A percentile compares a stretch with the other conserved stretches of the same genome.
Conservation (phyloP, 257 asterid species). For the Solanum megistacrolobum region DNA sequence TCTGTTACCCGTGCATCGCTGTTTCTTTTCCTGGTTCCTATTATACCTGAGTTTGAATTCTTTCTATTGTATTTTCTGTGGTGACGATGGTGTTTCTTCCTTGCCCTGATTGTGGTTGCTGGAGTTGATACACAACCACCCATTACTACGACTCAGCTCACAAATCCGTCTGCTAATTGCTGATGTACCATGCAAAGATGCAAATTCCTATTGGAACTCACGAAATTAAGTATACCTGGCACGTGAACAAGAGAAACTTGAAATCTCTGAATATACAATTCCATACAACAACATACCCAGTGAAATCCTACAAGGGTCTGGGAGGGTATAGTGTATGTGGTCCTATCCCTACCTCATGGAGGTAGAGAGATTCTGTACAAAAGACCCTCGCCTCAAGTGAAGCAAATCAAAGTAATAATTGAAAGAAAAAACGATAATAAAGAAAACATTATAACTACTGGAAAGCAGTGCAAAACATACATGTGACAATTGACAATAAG, state of each 20-base stretch:
- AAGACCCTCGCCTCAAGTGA: background rate
- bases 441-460: background rate
- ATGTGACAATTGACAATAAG: background rate
- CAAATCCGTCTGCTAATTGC: background rate
- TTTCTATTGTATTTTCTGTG: conserved; percentile 33
- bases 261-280: background rate
- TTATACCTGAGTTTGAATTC: conserved; percentile 17
- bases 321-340: background rate
- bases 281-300: background rate
- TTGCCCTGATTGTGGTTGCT: conserved; percentile 14
- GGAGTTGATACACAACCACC: conserved; percentile 80
- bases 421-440: background rate
- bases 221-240: background rate
- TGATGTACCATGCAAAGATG: background rate
- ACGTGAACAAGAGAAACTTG: background rate
- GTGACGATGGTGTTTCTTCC: conserved; percentile 32
- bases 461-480: background rate
- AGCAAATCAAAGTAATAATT: background rate
- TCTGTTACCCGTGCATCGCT: conserved; percentile 60
- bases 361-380: background rate
- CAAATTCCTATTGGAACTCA: conserved; percentile 3
- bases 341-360: background rate
- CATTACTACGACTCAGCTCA: conserved; percentile 35
- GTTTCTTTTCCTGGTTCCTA: conserved; percentile 38
- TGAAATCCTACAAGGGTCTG: background rate